Base-by-base conservation (phyloP, 1,284 basidiomycete genomes). In the Tilletia setariae region DNA sequence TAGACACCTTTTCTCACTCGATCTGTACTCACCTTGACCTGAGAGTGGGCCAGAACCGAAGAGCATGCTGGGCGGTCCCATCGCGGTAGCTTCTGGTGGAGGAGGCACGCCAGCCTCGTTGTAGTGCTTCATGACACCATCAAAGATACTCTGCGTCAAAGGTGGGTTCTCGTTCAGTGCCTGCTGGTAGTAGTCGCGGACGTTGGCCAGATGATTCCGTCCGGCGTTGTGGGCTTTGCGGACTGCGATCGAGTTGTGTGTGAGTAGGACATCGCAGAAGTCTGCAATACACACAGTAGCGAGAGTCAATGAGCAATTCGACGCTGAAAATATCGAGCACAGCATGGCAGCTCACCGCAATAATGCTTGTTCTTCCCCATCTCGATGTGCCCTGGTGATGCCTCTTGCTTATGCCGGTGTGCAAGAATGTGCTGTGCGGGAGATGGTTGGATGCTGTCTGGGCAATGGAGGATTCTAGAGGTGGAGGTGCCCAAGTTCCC, bases 141-240 rank as follows among this genome's bases (percentile, higher is more conserved):
- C 94, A 81, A 97, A 94, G 82, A 96, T 93, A 77, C 86, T 92
- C 84, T 98, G 94, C 15, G 94, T 92, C 84, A 95, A 93, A 85
- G 96, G 93, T 82, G 95, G 93, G 68, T 94, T 93, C 70, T 61
- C 56, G 56, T 61, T 61, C 28, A 98, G 88, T 2, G 91, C 93
- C 94, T 91, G 93, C 35, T 93, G 91, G 84, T 98, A 98, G 84
- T 98, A 98, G 79, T 98, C 95, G 74, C 93, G 87, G 70, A 98
- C 95, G 82, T 98, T 98, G 64, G 92, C 87, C 51, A 98, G 87
- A 82, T 98, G 95, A 84, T 98, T 98, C 70, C 94, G 87, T 70
- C 95, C 95, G 73, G 90, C 93, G 85, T 98, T 98, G 84, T 98
- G 95, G 62, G 95, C 95, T 84, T 97, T 97, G 74, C 95, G 91